These are phyloP conservation scores for Dictyostelium purpureum DNA, from an alignment of 78 protist genomes.

Conservation along the genomic window DNA sequence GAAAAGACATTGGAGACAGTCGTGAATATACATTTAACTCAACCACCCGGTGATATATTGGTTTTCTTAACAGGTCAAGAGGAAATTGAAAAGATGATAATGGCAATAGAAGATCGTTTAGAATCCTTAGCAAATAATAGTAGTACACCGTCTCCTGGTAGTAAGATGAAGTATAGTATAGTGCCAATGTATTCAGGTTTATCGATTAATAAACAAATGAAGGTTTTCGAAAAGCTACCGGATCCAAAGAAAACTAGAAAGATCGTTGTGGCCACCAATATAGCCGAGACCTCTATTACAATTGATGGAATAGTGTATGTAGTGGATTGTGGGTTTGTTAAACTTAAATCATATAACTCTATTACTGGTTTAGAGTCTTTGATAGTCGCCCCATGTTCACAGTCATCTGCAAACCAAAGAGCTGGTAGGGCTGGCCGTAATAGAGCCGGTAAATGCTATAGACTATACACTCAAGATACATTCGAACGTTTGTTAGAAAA, in stretches of 20 bases:
- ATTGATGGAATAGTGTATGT: conserved; percentile 96
- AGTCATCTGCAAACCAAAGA: conserved; percentile 93
- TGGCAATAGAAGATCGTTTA: neutral
- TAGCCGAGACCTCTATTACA: conserved; percentile 97
- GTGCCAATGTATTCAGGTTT: conserved; percentile 86
- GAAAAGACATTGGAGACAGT: conserved; percentile 97
- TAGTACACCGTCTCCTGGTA: no score
- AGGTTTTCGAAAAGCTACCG: conserved; percentile 51
- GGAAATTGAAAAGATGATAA: conserved; percentile 40
- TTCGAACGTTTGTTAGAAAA: neutral
- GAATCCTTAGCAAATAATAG: no score
- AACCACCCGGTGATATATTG: conserved; percentile 99
- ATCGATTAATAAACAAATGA: conserved; percentile 76
- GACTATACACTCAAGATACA: conserved; percentile 76
- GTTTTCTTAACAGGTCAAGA: conserved; percentile 98
- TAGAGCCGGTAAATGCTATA: conserved; percentile 79
- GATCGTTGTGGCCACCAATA: conserved; percentile 95
- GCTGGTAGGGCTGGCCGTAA: conserved; percentile 97
- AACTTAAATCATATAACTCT: conserved; percentile 88
- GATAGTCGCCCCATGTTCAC: conserved; percentile 83
- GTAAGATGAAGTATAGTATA: conserved; percentile 9
- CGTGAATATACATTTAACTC: conserved; percentile 94
- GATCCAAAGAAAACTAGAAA: conserved; percentile 85
- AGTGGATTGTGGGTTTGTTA: conserved; percentile 95
- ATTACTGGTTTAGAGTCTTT: conserved; percentile 92